Evolutionary conservation across 371 early-diverging fungal species (phyloP).

Genomic region (Mucor circinelloides): DNA sequence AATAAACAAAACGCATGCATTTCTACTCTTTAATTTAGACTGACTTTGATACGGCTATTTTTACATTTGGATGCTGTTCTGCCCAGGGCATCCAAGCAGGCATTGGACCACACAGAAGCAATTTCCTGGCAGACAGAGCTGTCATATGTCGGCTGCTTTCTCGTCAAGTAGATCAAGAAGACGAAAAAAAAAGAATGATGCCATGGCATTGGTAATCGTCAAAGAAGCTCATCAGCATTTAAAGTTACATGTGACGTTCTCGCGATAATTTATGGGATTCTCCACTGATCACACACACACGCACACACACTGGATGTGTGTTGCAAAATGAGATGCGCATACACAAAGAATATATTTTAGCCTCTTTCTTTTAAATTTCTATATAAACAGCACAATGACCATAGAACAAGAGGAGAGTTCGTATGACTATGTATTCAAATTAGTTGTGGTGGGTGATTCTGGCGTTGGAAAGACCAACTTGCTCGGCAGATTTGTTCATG

Average conservation of each 20-base stretch:
- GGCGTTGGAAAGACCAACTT: conserved; percentile 50
- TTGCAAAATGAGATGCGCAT: neutral
- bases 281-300: neutral
- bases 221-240: neutral
- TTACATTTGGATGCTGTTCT: neutral
- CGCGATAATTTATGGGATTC: neutral
- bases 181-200: neutral
- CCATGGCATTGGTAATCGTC: neutral
- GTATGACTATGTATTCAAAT: conserved; percentile 50
- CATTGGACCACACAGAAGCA: too few relatives aligned
- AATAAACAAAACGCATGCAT: neutral
- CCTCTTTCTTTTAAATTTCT: neutral
- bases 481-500: conserved; percentile 68
- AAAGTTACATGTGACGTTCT: conserved; percentile 1
- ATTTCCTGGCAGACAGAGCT: neutral
- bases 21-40: neutral
- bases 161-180: neutral
- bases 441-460: conserved; percentile 43
- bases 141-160: neutral
- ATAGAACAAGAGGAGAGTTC: conserved; percentile 12
- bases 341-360: neutral
- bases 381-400: conserved; percentile 1
- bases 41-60: neutral
- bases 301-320: neutral
- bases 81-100: too few relatives aligned